A percentile compares a stretch with the other conserved stretches of the same genome.
phyloP scores from a whole-genome alignment of 768 basidiomycete genomes.

The Gymnopilus dilepis region DNA sequence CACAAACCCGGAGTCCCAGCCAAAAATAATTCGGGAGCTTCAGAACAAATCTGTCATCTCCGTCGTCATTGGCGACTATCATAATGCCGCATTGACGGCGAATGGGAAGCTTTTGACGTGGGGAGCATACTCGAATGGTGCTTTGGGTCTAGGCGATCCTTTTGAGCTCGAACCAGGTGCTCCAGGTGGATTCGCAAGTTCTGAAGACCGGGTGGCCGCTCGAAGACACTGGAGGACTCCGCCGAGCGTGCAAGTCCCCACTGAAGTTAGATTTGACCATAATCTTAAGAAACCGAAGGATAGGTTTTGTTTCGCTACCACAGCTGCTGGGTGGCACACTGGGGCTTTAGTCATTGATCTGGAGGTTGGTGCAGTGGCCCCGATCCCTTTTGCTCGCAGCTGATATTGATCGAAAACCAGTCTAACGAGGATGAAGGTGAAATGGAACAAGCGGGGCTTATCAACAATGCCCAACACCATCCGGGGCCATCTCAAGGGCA shows the following conservation, averaged over 20 bases:
- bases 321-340: slow-evolving; percentile 91
- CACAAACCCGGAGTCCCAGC: slow-evolving; percentile 48
- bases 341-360: slow-evolving; percentile 89
- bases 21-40: slow-evolving; percentile 71
- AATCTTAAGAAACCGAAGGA: slow-evolving; percentile 52
- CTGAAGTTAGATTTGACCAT: slow-evolving; percentile 76
- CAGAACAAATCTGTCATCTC: slow-evolving; percentile 84
- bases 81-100: slow-evolving; percentile 83
- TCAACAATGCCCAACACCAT: not conserved
- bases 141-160: slow-evolving; percentile 87
- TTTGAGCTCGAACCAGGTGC: slow-evolving; percentile 50
- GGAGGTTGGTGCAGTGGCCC: slow-evolving; percentile 59
- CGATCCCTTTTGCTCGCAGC: too few relatives aligned
- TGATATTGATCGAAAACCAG: too few relatives aligned
- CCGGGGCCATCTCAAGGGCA: slow-evolving; percentile 7
- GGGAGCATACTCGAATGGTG: slow-evolving; percentile 79
- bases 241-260: slow-evolving; percentile 60
- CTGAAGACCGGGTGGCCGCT: slow-evolving; percentile 38
- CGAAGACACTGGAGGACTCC: slow-evolving; percentile 38
- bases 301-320: slow-evolving; percentile 78
- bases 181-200: slow-evolving; percentile 62
- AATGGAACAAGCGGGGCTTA: slow-evolving; percentile 22
- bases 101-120: slow-evolving; percentile 80
- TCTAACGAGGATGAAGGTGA: slow-evolving; percentile 43
- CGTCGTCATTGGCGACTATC: slow-evolving; percentile 91